Conservation (phyloP, 2,329 filamentous ascomycete species). For the Apiospora phragmitis region DNA sequence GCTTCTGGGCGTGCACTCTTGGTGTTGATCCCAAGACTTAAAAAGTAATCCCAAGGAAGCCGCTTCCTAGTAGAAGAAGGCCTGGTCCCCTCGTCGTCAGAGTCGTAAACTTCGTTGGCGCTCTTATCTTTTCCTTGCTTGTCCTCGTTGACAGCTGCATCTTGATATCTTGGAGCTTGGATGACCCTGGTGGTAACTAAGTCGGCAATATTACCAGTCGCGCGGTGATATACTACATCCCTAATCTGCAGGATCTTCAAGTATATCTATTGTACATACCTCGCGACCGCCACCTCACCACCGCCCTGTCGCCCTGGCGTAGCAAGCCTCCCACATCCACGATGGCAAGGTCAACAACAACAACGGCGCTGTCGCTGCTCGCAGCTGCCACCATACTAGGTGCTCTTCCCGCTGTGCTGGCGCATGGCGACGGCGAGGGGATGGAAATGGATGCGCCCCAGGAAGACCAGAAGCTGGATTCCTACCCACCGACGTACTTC, state of each 20-base stretch:
- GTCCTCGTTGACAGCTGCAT: neutral
- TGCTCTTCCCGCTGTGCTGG: slow-evolving; percentile 32
- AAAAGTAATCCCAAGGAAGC: neutral
- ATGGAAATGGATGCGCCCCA: slow-evolving; percentile 31
- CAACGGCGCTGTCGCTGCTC: slow-evolving; percentile 25
- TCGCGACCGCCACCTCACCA: neutral
- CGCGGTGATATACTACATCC: neutral
- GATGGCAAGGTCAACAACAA: slow-evolving; percentile 17
- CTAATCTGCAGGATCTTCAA: neutral
- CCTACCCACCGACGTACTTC: slow-evolving; percentile 40
- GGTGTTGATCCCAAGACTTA: slow-evolving; percentile 1
- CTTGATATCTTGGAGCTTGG: neutral
- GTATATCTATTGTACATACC: neutral
- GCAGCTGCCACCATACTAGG: slow-evolving; percentile 30
- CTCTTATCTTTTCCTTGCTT: neutral
- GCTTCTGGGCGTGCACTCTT: slow-evolving; percentile 4
- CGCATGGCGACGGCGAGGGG: slow-evolving; percentile 30
- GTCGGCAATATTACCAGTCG: neutral
- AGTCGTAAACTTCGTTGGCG: neutral
- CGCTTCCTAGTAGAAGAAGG: slow-evolving; percentile 64
- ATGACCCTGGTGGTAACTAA: neutral
- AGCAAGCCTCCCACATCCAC: neutral
- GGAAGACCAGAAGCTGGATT: slow-evolving; percentile 29
- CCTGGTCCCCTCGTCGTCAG: slow-evolving; percentile 40
- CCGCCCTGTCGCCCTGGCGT: neutral